Conservation (phyloP, 768 basidiomycete species). For the Auriscalpium orientale region DNA sequence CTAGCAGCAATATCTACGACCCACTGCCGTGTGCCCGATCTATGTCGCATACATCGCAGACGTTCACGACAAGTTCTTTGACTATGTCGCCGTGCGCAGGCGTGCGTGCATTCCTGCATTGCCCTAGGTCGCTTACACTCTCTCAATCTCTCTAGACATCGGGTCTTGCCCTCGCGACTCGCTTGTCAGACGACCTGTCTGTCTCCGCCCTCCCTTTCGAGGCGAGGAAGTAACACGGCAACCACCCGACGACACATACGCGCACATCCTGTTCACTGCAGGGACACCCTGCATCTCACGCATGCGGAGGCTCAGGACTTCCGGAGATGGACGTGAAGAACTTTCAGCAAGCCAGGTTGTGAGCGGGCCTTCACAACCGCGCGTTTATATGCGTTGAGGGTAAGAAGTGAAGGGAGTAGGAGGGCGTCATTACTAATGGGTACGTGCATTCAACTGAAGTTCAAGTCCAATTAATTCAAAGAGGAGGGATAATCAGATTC, state of each 20-base stretch:
- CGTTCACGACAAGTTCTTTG: not conserved
- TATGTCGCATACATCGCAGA: not conserved
- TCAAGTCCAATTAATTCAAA: too few relatives aligned
- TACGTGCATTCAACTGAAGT: too few relatives aligned
- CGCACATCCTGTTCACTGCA: not conserved
- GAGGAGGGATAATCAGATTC: too few relatives aligned
- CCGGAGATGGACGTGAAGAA: constrained; percentile 9
- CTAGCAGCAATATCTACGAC: too few relatives aligned
- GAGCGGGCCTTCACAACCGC: constrained; percentile 14
- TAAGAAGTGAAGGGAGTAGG: too few relatives aligned
- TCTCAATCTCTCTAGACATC: constrained; percentile 1
- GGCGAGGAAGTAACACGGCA: constrained; percentile 2
- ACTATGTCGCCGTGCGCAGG: constrained; percentile 1
- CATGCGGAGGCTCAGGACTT: not conserved
- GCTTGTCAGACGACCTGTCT: constrained; percentile 10
- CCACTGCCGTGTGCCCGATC: too few relatives aligned
- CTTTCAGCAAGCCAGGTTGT: constrained; percentile 11
- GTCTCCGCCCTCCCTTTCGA: constrained; percentile 11
- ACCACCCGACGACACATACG: constrained; percentile 6
- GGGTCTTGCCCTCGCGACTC: constrained; percentile 12
- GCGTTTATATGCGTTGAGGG: too few relatives aligned
- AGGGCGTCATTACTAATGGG: too few relatives aligned
- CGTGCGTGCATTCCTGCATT: not conserved
- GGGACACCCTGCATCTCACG: not conserved
- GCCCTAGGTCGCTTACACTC: not conserved